Evolutionary conservation across 192 early-diverging fungal genomes (phyloP).

Genomic region (Coemansia sp.): DNA sequence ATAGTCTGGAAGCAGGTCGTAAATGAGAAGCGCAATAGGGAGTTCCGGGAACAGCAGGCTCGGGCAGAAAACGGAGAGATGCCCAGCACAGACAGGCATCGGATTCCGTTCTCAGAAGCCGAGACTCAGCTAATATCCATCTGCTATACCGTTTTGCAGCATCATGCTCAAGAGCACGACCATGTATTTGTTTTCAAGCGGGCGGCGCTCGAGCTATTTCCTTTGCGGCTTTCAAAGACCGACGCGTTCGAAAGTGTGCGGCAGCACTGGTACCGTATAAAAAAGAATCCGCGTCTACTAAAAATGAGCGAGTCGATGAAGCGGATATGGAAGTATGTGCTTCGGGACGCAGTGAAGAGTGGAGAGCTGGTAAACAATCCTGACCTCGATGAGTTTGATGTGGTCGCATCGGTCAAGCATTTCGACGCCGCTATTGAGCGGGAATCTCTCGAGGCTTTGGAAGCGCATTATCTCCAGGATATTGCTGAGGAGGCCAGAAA

Average conservation of each 20-base stretch:
- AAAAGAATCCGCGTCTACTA: not conserved
- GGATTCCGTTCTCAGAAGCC: conserved; percentile 14
- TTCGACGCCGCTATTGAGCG: conserved; percentile 13
- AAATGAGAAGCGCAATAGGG: not conserved
- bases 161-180: conserved; percentile 23
- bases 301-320: conserved; percentile 1
- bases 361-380: conserved; percentile 18
- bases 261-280: conserved; percentile 13
- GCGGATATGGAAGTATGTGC: conserved; percentile 24
- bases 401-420: conserved; percentile 11
- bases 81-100: not conserved
- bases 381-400: conserved; percentile 18
- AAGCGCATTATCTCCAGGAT: conserved; percentile 16
- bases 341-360: conserved; percentile 25
- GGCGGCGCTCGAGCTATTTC: conserved; percentile 13
- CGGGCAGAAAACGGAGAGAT: not conserved
- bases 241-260: conserved; percentile 18
- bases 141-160: conserved; percentile 12
- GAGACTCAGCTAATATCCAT: conserved; percentile 15
- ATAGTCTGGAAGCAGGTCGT: not conserved
- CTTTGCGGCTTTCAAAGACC: not conserved
- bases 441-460: conserved; percentile 10
- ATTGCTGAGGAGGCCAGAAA: conserved; percentile 5
- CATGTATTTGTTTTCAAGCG: conserved; percentile 17
- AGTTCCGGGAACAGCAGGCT: conserved; percentile 1